Evolutionary conservation across 2,329 filamentous ascomycete genomes (phyloP).

Genomic region (Penicillium crustosum): DNA sequence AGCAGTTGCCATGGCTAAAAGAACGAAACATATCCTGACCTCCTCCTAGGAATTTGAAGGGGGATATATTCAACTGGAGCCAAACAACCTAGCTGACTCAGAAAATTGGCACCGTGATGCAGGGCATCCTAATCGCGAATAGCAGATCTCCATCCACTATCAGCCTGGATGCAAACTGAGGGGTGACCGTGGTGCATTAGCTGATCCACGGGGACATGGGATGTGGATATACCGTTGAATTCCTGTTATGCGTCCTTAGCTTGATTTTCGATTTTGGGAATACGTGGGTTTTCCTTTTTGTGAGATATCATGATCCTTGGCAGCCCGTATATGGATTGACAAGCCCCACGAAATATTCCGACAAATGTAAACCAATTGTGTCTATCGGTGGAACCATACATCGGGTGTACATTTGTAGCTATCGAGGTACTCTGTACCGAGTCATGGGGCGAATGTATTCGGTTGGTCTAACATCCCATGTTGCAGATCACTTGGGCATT

Average conservation of each 20-base stretch:
- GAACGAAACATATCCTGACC: neutral
- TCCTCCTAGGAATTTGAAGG: neutral
- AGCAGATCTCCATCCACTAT: neutral
- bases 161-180: neutral
- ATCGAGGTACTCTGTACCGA: neutral
- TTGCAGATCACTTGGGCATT: neutral
- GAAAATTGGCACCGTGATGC: neutral
- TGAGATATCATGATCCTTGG: neutral
- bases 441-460: neutral
- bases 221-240: neutral
- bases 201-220: neutral
- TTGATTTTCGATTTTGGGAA: neutral
- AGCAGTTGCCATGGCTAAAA: constrained; percentile 6
- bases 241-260: neutral
- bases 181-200: neutral
- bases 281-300: too few species aligned
- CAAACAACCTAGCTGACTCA: neutral
- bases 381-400: neutral
- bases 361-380: neutral
- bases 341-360: neutral
- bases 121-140: neutral
- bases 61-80: constrained; percentile 5
- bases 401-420: neutral
- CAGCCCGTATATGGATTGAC: neutral
- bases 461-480: neutral